Evolutionary conservation across 2,329 filamentous ascomycete genomes (phyloP).

Genomic region (Chaetomium olivaceum): DNA sequence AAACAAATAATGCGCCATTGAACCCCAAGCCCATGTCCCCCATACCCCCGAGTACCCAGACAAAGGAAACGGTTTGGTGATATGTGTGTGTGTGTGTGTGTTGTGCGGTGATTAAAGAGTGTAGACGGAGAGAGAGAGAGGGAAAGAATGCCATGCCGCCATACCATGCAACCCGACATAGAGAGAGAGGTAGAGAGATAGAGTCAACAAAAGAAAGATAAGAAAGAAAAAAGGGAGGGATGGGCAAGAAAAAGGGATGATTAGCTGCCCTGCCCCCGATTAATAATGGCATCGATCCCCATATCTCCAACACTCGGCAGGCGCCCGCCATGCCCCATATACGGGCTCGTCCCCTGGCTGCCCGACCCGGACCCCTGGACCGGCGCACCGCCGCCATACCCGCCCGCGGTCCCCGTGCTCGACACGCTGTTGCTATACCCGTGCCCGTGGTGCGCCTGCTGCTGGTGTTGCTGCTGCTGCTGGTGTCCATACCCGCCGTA

Average conservation of each 20-base stretch:
- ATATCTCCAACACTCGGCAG: constrained; percentile 58
- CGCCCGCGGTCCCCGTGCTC: constrained; percentile 44
- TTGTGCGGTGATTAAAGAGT: constrained; percentile 10
- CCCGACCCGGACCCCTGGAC: constrained; percentile 27
- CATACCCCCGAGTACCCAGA: not conserved
- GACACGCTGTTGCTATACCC: constrained; percentile 58
- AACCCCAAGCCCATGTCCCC: constrained; percentile 1
- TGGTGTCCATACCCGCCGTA: constrained; percentile 31
- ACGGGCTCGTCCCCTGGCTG: constrained; percentile 48
- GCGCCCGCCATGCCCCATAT: constrained; percentile 49
- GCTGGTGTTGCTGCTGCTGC: constrained; percentile 33
- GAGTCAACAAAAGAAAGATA: not conserved
- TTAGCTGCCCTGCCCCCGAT: constrained; percentile 43
- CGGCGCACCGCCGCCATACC: constrained; percentile 31
- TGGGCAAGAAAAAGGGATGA: not conserved
- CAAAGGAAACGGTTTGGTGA: constrained; percentile 12
- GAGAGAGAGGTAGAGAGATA: too few relatives aligned
- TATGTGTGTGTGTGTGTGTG: not conserved
- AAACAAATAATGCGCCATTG: not conserved
- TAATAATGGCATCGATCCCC: constrained; percentile 62
- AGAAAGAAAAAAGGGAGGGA: not conserved
- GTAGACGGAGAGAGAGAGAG: not conserved
- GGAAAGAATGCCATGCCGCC: not conserved
- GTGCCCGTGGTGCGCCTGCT: constrained; percentile 33
- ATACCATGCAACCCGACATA: not conserved